These are phyloP conservation scores for Pseudogymnoascus sp. DNA, from an alignment of 2,329 filamentous ascomycete species.

Conservation along the genomic window DNA sequence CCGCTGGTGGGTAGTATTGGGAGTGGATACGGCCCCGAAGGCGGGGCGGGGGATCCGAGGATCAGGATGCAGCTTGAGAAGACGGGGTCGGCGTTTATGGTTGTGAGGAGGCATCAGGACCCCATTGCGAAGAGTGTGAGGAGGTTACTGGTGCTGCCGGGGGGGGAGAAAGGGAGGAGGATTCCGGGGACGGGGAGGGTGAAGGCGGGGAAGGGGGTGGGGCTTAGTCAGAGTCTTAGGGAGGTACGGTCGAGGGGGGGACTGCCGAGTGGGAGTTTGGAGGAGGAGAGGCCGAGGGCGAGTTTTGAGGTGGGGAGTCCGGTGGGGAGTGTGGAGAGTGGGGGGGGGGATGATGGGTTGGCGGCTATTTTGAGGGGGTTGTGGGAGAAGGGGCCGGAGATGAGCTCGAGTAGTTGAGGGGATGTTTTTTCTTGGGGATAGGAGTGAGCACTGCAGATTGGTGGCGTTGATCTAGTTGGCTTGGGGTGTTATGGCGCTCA, in stretches of 20 bases:
- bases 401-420: slow-evolving; percentile 40
- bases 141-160: slow-evolving; percentile 44
- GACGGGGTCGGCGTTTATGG: slow-evolving; percentile 65
- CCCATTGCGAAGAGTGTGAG: slow-evolving; percentile 55
- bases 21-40: slow-evolving; percentile 11
- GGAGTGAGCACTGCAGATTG: not conserved
- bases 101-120: slow-evolving; percentile 63
- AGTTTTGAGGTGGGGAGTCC: slow-evolving; percentile 11
- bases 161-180: slow-evolving; percentile 39
- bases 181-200: slow-evolving; percentile 34
- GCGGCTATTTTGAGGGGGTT: slow-evolving; percentile 45
- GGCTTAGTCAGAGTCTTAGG: slow-evolving; percentile 34
- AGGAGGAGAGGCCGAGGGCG: not conserved
- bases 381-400: slow-evolving; percentile 53
- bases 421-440: not conserved
- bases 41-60: slow-evolving; percentile 50
- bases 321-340: slow-evolving; percentile 11
- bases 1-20: slow-evolving; percentile 6
- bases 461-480: not conserved
- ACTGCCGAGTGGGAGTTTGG: slow-evolving; percentile 9
- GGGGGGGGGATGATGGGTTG: slow-evolving; percentile 41
- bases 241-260: slow-evolving; percentile 18
- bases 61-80: slow-evolving; percentile 58
- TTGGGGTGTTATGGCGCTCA: not conserved
- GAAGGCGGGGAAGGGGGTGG: slow-evolving; percentile 24